Evolutionary conservation across 768 basidiomycete genomes (phyloP), one percentile per base, ranked within the genome.

Genomic region (Collybia sp.): DNA sequence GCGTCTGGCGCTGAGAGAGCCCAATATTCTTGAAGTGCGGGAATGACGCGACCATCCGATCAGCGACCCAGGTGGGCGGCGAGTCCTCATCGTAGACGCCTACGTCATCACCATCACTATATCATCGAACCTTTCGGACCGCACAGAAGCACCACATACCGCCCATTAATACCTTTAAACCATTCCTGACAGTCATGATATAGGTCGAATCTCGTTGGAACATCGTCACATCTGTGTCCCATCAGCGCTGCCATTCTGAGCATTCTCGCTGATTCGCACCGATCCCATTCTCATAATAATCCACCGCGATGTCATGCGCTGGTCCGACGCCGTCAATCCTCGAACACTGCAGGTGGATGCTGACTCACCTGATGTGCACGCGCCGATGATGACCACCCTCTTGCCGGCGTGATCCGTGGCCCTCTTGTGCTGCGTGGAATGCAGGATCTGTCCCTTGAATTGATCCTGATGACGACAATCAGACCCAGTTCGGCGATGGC

Each of bases 391-490:
- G 35, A 37, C 35, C 4, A 37, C 35, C 35, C 10, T 37, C 35
- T 37, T 37, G 6, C 35, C 35, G 10, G 17, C 17, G 35, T 37
- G 35, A 37, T 37, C 35, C 10, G 13, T 18, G 13, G 35, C 35
- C 10, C 17, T 37, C 17, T 37, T 37, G 17, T 37, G 35, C 35
- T 37, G 35, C 3, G 17, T 37, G 17, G 35, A 37, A 18, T 37
- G 35, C 4, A 37, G 35, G 35, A 10, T 37, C 17, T 37, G 13
- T 4, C 25, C 35, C 35, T 37, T 37, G 35, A 37, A 37, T n/a
- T 65, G 67, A 17, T 79, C 74, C 75, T 80, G 47, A 10, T 43
- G 19, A 34, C 34, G 35, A 0, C 30, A 17, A 39, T 17, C 5
- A n/a, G 5, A 8, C 12, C 1, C 12, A 30, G 1, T 42, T 2